phyloP scores from a whole-genome alignment of 305 asterid genomes.

The Petunia hybrid region DNA sequence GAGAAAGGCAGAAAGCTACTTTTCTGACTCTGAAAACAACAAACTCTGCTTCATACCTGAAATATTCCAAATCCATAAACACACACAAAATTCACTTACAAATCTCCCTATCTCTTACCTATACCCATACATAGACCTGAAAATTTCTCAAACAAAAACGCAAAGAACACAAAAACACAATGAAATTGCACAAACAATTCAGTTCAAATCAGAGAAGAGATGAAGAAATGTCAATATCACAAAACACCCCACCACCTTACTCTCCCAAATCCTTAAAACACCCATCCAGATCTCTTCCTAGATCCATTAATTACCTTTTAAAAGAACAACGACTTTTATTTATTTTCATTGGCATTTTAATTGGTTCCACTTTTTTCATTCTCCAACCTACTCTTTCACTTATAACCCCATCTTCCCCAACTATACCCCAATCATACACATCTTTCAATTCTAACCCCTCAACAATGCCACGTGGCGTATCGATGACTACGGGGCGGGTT shows the following conservation, averaged over 20 bases:
- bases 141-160: background rate
- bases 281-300: slow-evolving; percentile 68
- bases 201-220: slow-evolving; percentile 48
- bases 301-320: slow-evolving; percentile 75
- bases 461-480: slow-evolving; percentile 42
- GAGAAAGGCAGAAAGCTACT: background rate
- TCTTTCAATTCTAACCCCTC: background rate
- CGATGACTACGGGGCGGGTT: slow-evolving; percentile 54
- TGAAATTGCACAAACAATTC: slow-evolving; percentile 81
- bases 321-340: slow-evolving; percentile 79
- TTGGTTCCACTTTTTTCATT: slow-evolving; percentile 77
- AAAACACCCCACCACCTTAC: slow-evolving; percentile 51
- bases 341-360: slow-evolving; percentile 71
- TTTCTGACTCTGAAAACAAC: slow-evolving; percentile 14
- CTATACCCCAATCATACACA: slow-evolving; percentile 36
- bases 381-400: slow-evolving; percentile 50
- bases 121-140: background rate
- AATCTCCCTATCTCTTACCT: background rate
- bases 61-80: background rate
- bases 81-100: background rate
- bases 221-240: slow-evolving; percentile 50
- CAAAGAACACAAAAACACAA: slow-evolving; percentile 29
- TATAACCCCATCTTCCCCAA: slow-evolving; percentile 40
- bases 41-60: slow-evolving; percentile 10
- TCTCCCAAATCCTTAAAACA: slow-evolving; percentile 79